Evolutionary conservation across 441 rosid species (phyloP).

Genomic region (Populus hybrid): DNA sequence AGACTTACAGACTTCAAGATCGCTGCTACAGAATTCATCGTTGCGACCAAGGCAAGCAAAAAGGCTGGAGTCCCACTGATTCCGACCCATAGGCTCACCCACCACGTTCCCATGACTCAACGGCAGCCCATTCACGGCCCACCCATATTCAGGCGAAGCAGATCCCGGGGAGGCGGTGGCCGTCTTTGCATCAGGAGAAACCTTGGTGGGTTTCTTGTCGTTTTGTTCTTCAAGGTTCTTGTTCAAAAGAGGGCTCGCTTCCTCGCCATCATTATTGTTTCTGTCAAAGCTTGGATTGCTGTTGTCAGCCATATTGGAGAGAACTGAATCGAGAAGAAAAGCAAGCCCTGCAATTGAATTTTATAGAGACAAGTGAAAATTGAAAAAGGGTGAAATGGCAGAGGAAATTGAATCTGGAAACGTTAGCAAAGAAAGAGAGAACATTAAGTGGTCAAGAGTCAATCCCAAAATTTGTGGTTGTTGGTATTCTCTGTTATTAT

Average conservation of each 20-base stretch:
- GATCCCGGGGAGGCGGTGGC: slow-evolving; percentile 18
- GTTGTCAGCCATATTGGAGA: slow-evolving; percentile 39
- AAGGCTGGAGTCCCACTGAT: slow-evolving; percentile 77
- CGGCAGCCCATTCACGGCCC: slow-evolving; percentile 88
- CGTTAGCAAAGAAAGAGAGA: not conserved
- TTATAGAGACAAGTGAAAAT: not conserved
- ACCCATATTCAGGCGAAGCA: slow-evolving; percentile 38
- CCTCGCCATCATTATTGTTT: slow-evolving; percentile 35
- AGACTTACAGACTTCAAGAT: slow-evolving; percentile 97
- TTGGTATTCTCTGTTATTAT: not conserved
- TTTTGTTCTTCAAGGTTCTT: slow-evolving; percentile 30
- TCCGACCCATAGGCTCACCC: slow-evolving; percentile 78
- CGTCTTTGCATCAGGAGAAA: slow-evolving; percentile 15
- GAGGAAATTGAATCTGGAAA: not conserved
- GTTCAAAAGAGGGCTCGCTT: slow-evolving; percentile 75
- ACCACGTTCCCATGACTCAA: slow-evolving; percentile 66
- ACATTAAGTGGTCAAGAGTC: not conserved
- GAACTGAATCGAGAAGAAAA: not conserved
- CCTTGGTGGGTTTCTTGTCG: slow-evolving; percentile 31
- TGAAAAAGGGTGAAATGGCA: not conserved
- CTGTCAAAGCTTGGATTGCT: slow-evolving; percentile 11
- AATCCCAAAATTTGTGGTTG: not conserved
- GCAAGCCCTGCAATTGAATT: not conserved
- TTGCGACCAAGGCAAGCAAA: slow-evolving; percentile 77
- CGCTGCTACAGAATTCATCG: slow-evolving; percentile 97